Conservation (phyloP, 1,284 basidiomycete genomes). For the Cystobasidiaceae sp. region DNA sequence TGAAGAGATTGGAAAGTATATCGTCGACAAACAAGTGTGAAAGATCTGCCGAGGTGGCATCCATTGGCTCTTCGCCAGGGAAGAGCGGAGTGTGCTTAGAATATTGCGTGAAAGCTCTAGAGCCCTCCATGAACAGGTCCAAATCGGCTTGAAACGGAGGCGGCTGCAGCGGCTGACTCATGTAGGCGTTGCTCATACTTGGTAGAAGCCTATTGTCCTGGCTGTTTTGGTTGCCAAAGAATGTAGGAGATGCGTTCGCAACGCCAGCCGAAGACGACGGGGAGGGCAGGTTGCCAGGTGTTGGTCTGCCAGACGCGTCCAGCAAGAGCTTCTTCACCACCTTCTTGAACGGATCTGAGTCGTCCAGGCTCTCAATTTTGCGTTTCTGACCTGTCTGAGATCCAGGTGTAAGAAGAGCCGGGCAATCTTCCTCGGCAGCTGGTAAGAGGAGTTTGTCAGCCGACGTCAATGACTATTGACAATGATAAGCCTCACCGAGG, state of each 20-base stretch:
- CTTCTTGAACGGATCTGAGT: slow-evolving; percentile 8
- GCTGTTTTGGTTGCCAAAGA: not conserved
- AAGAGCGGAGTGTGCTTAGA: slow-evolving; percentile 2
- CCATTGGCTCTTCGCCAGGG: not conserved
- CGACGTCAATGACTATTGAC: not conserved
- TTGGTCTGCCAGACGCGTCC: slow-evolving; percentile 5
- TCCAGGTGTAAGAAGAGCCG: not conserved
- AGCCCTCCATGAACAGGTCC: slow-evolving; percentile 26
- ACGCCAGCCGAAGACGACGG: slow-evolving; percentile 3
- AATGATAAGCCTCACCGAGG: not conserved
- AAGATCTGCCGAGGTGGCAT: slow-evolving; percentile 18
- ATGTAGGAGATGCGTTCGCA: not conserved
- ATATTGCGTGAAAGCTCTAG: not conserved
- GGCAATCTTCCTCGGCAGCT: slow-evolving; percentile 25
- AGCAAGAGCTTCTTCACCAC: slow-evolving; percentile 26
- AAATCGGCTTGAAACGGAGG: slow-evolving; percentile 17
- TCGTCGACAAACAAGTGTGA: slow-evolving; percentile 27
- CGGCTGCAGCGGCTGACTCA: not conserved
- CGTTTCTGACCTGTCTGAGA: slow-evolving; percentile 8
- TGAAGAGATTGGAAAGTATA: slow-evolving; percentile 19
- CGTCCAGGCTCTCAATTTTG: not conserved
- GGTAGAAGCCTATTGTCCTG: too few relatives aligned
- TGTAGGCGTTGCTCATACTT: too few relatives aligned
- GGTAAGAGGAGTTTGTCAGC: too few relatives aligned
- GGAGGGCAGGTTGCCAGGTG: not conserved